A percentile compares a stretch with the other conserved stretches of the same genome.
phyloP scores from a whole-genome alignment of 352 stramenopile species.

The Globisporangium cederbergense region DNA sequence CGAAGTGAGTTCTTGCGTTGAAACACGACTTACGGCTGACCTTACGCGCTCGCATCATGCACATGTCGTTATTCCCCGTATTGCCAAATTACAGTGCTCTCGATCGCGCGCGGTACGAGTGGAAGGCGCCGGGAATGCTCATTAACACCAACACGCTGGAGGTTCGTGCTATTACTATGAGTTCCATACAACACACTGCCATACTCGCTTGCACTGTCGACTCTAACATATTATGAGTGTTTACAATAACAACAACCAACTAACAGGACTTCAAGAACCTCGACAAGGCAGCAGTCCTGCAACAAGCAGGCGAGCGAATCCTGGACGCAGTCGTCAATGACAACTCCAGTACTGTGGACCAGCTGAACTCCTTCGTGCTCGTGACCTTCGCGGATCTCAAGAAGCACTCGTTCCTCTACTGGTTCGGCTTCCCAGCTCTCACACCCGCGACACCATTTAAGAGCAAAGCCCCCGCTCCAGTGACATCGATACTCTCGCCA shows the following conservation, averaged over 20 bases:
- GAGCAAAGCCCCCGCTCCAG: conserved; percentile 22
- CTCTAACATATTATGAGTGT: background rate
- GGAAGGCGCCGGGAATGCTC: conserved; percentile 60
- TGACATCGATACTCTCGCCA: conserved; percentile 30
- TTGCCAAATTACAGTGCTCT: conserved; percentile 16
- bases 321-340: conserved; percentile 29
- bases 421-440: conserved; percentile 90
- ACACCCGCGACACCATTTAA: conserved; percentile 37
- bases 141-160: conserved; percentile 88
- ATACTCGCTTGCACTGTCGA: background rate
- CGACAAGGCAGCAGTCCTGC: conserved; percentile 77
- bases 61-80: background rate
- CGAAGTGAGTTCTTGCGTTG: background rate
- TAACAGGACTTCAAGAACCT: conserved; percentile 77
- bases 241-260: background rate
- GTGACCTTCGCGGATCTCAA: conserved; percentile 93
- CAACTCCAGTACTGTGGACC: conserved; percentile 26
- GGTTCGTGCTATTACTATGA: conserved; percentile 22
- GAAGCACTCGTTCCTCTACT: conserved; percentile 92
- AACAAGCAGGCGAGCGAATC: conserved; percentile 33
- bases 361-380: conserved; percentile 84
- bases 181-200: background rate
- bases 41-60: background rate
- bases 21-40: background rate
- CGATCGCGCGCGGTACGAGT: conserved; percentile 75